Evolutionary conservation across 2,329 filamentous ascomycete genomes (phyloP), one percentile per base, ranked within the genome.

Genomic region (Ophiosphaerella narmari): DNA sequence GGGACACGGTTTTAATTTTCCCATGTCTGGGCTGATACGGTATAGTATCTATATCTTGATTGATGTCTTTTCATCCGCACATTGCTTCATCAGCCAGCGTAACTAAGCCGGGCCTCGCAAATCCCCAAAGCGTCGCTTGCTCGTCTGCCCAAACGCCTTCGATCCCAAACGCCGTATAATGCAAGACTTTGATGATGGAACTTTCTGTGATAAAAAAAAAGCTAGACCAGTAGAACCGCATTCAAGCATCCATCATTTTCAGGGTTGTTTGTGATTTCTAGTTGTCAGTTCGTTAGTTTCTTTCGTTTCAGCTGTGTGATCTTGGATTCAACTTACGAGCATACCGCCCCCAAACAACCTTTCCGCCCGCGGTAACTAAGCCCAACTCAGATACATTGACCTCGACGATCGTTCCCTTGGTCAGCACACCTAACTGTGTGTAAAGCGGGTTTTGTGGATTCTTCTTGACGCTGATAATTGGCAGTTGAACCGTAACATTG

Each of bases 321-420:
- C 3, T 11, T 13, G 26, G 5, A 16, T 8, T 29, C 26, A 11
- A 60, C 59, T 38, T 52, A 57, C 61, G 69, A 35, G 69, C 69
- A 62, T 70, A 72, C 6, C 66, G 56, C 39, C 69, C 68, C 70
- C 70, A 72, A 0, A 71, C 68, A 2, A 72, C 90, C 78, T 97
- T 97, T 56, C 94, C 94, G 55, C 86, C 87, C 1, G 92, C 88
- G 2, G 94, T 97, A 13, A 95, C 91, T 54, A 97, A 79, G 57
- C 94, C 94, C 56, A 97, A 76, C 73, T 99, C 94, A 48, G 84
- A 89, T 26, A 97, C 91, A 71, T 99, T 96, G 66, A 97, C 91
- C 76, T 97, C 93, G 67, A 93, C 85, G 54, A 88, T 84, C 3
- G 68, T 71, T 26, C 66, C 57, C 59, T 68, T 68, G 11, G 67